These are phyloP conservation scores for Rugonectria rugulosa DNA, from an alignment of 2,329 filamentous ascomycete species.

Conservation along the genomic window DNA sequence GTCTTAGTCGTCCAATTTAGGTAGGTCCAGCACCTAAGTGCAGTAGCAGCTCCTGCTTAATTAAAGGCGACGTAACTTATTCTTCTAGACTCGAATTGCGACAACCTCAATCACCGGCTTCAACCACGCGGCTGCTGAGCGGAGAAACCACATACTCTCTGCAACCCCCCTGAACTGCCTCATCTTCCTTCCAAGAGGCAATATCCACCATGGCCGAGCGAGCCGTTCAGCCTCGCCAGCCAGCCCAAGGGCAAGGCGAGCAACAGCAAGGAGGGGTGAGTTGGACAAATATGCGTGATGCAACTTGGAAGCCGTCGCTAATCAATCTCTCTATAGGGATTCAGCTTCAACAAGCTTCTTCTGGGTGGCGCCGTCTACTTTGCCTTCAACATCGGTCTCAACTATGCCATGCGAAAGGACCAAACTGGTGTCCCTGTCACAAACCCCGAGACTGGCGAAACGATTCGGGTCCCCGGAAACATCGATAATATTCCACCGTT, in stretches of 20 bases:
- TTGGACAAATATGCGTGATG: constrained; percentile 27
- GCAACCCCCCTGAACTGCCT: background rate
- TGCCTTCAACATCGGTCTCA: constrained; percentile 65
- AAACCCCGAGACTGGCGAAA: constrained; percentile 58
- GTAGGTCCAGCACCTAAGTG: constrained; percentile 4
- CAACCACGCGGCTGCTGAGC: constrained; percentile 2
- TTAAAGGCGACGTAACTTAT: constrained; percentile 9
- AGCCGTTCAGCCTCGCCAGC: constrained; percentile 34
- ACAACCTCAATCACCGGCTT: constrained; percentile 5
- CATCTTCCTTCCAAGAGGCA: constrained; percentile 9
- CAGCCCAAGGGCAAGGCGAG: constrained; percentile 33
- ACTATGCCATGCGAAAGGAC: constrained; percentile 59
- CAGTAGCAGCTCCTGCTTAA: background rate
- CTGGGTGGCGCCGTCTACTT: constrained; percentile 65
- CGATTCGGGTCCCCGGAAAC: constrained; percentile 61
- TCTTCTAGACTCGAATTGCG: constrained; percentile 10
- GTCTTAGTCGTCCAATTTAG: constrained; percentile 6
- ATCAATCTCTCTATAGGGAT: constrained; percentile 36
- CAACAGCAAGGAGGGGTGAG: constrained; percentile 31
- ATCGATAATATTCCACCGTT: constrained; percentile 69
- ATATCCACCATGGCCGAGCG: constrained; percentile 38
- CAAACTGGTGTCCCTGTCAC: constrained; percentile 56
- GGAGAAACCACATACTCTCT: background rate
- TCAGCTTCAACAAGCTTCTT: constrained; percentile 55
- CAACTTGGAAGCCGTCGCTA: constrained; percentile 20